phyloP scores from a whole-genome alignment of 225 moss, liverwort and hornwort genomes.

The Rhytidiadelphus loreus region DNA sequence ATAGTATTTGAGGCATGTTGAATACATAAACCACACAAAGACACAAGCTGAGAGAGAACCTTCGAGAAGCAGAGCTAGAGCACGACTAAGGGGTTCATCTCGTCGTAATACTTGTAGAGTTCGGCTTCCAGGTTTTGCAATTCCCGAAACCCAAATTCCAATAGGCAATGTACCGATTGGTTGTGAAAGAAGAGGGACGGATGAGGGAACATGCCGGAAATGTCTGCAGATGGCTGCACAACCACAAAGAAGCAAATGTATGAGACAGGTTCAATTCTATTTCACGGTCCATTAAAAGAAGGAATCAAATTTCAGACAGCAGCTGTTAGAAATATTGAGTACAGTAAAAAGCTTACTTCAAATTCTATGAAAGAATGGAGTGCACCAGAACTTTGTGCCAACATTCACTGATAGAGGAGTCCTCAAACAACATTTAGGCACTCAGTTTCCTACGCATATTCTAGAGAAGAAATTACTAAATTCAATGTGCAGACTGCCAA shows the following conservation, averaged over 20 bases:
- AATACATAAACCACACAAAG: background rate
- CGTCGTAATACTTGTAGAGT: conserved; percentile 58
- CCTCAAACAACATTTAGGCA: background rate
- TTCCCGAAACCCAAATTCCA: conserved; percentile 87
- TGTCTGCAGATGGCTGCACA: conserved; percentile 82
- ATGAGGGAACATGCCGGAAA: conserved; percentile 83
- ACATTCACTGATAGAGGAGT: background rate
- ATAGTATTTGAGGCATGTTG: background rate
- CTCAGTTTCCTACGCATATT: background rate
- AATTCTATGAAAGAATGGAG: background rate
- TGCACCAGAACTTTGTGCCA: background rate
- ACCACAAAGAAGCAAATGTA: background rate
- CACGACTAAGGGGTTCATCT: conserved; percentile 62
- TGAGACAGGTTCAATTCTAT: background rate
- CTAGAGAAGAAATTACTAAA: background rate
- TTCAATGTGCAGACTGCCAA: background rate
- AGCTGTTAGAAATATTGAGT: background rate
- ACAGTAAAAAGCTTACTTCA: background rate
- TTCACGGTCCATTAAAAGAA: background rate
- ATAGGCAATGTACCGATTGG: conserved; percentile 72
- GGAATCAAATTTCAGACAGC: background rate
- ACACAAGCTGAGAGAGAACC: conserved; percentile 21
- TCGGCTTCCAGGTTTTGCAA: conserved; percentile 50
- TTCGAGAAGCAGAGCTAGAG: conserved; percentile 71
- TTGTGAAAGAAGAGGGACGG: conserved; percentile 86